phyloP scores from a whole-genome alignment of 805 yeast genomes.

The Clavispora asparagi region DNA sequence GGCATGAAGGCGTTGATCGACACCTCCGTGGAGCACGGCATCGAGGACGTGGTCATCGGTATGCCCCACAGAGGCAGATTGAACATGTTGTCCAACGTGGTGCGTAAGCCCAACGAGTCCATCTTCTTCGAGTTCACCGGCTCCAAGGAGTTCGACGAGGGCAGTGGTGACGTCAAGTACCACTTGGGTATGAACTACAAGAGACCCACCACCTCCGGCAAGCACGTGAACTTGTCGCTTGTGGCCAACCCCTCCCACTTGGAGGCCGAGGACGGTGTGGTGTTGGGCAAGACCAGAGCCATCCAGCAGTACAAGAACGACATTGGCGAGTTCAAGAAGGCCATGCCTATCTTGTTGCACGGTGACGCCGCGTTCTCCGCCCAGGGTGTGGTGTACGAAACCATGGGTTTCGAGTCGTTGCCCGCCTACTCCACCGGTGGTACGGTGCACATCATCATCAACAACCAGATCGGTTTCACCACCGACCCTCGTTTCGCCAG shows the following conservation, averaged over 20 bases:
- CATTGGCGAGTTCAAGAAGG: conserved; percentile 75
- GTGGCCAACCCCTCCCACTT: conserved; percentile 99
- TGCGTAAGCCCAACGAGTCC: conserved; percentile 97
- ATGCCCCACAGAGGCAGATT: conserved; percentile 99
- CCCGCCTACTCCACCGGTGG: conserved; percentile 99
- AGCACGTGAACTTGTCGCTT: conserved; percentile 86
- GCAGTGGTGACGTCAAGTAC: conserved; percentile 98
- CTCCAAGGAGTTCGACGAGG: conserved; percentile 84
- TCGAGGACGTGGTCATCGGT: conserved; percentile 95
- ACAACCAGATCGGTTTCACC: conserved; percentile 99
- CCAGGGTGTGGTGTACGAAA: conserved; percentile 98
- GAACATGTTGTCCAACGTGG: conserved; percentile 96
- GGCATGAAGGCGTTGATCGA: conserved; percentile 96
- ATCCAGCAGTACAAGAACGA: conserved; percentile 88
- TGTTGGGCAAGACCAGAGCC: conserved; percentile 96
- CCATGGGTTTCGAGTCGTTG: conserved; percentile 88
- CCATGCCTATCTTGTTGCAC: conserved; percentile 87
- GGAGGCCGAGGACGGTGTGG: conserved; percentile 99
- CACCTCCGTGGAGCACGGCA: conserved; percentile 85
- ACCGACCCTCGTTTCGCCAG: conserved; percentile 97
- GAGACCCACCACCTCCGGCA: conserved; percentile 98
- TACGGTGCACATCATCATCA: conserved; percentile 91
- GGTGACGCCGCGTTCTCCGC: conserved; percentile 99
- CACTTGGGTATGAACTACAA: conserved; percentile 99
- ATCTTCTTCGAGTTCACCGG: conserved; percentile 96